Evolutionary conservation across 1,284 basidiomycete species (phyloP).

Genomic region (Cystobasidium slooffiae): DNA sequence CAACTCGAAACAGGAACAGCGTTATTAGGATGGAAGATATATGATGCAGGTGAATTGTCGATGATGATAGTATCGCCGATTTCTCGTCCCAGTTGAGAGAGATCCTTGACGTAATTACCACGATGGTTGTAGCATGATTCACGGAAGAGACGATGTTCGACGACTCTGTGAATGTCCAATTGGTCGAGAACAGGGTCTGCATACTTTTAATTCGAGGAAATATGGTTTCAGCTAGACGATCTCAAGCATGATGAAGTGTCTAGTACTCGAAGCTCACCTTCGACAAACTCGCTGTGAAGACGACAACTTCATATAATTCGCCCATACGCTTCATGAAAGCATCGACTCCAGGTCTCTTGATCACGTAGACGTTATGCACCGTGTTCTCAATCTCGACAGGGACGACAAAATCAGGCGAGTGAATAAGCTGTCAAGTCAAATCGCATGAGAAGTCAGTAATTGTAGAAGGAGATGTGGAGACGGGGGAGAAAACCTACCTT

Average conservation of each 20-base stretch:
- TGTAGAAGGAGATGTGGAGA: neutral
- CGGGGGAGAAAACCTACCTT: conserved; percentile 53
- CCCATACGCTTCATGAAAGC: conserved; percentile 95
- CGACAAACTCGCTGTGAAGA: conserved; percentile 96
- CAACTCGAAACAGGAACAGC: conserved; percentile 98
- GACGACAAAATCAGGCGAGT: conserved; percentile 95
- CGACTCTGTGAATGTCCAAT: conserved; percentile 87
- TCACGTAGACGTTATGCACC: conserved; percentile 98
- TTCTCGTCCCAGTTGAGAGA: conserved; percentile 92
- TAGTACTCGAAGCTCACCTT: conserved; percentile 75
- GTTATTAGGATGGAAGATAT: conserved; percentile 99
- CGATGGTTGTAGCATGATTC: conserved; percentile 99
- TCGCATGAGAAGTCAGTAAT: conserved; percentile 40
- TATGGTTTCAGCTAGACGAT: no score
- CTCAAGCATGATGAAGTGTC: no score
- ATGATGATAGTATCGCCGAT: conserved; percentile 95
- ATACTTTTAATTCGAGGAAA: no score
- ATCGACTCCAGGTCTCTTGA: conserved; percentile 98
- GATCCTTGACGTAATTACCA: conserved; percentile 99
- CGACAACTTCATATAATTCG: conserved; percentile 95
- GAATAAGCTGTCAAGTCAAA: conserved; percentile 71
- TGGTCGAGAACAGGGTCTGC: conserved; percentile 98
- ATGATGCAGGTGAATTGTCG: conserved; percentile 97
- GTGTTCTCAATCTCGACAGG: conserved; percentile 98
- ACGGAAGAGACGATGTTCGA: conserved; percentile 93